phyloP scores from a whole-genome alignment of 140 eudicot genomes.

The Ambrosia hybrid region DNA sequence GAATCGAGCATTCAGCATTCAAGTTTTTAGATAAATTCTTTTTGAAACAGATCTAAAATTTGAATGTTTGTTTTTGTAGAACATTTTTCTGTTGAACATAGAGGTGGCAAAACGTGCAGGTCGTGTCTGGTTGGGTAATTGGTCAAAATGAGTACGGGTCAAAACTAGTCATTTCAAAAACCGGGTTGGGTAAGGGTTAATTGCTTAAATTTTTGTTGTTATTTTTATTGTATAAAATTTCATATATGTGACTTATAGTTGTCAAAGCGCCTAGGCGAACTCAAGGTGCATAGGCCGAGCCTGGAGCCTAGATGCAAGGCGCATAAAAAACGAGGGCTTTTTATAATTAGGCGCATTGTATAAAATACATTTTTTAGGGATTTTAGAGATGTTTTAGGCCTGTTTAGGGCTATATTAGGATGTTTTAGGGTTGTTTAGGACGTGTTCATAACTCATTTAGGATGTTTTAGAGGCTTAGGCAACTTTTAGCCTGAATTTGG shows the following conservation, averaged over 20 bases:
- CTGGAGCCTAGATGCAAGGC: too few species aligned
- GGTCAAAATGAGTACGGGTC: conserved; percentile 5
- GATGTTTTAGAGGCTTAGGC: too few species aligned
- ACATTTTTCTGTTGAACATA: background rate
- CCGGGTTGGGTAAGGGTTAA: background rate
- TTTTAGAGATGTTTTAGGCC: too few species aligned
- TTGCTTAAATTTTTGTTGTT: background rate
- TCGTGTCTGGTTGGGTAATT: background rate
- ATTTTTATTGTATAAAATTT: background rate
- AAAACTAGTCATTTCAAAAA: background rate
- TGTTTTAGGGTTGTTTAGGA: too few species aligned
- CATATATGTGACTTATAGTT: background rate
- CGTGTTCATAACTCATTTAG: too few species aligned
- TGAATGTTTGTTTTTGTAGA: background rate
- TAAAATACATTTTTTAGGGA: too few species aligned
- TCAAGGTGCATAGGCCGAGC: too few species aligned
- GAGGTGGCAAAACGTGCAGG: background rate
- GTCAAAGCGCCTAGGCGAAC: too few species aligned
- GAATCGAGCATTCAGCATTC: background rate
- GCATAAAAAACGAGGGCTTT: too few species aligned
- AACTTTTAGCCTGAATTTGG: too few species aligned
- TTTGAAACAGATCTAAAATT: background rate
- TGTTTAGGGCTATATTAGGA: too few species aligned
- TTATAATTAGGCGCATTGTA: too few species aligned
- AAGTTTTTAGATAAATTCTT: background rate